Evolutionary conservation across 768 basidiomycete genomes (phyloP), one percentile per base, ranked within the genome.

Genomic region (Paxillus rubicundulus): DNA sequence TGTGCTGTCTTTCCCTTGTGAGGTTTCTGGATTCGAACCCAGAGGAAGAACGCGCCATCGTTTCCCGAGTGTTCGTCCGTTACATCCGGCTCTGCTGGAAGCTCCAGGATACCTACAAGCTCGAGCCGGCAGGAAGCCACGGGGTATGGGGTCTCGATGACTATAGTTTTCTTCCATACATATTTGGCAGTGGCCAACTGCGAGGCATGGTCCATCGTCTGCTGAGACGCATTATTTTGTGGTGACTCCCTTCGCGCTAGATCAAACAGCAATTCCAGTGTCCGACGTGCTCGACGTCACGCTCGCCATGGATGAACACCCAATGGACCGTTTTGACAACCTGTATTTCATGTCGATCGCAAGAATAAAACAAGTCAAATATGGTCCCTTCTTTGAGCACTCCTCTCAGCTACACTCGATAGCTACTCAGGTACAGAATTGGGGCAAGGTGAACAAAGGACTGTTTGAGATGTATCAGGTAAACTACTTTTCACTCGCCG

Each of bases 121-220:
- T 99, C 9, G 96, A 98, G 69, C 94, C 95, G 5, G 97, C 97
- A 2, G 97, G 97, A 8, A 95, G 91, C 56, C 95, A 98, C 65
- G 97, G 97, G 4, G 96, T 98, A 1, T 99, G 96, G 97, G 97
- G 95, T 2, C 72, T 98, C 34, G 95, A 98, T 62, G 95, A 97
- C 66, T 96, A 87, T 49, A 80, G 77, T 47, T 95, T 96, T 70
- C 77, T 98, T 40, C 85, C 88, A 3, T 97, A 96, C 63, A 79
- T 94, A 9, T 93, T 94, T 65, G 95, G 94, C 9, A 92, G 92
- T 57, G 92, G 84, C 2, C 91, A 98, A 71, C 77, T 98, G 34
- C 77, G 86, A 81, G 88, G 90, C 82, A 60, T 16, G 73, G 47
- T 45, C 56, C 24, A 17, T 44, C 16, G 16, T 49, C 6, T 5